Evolutionary conservation across 208 protist species (phyloP), one percentile per base, ranked within the genome.

Genomic region (Crithidia brevicula): DNA sequence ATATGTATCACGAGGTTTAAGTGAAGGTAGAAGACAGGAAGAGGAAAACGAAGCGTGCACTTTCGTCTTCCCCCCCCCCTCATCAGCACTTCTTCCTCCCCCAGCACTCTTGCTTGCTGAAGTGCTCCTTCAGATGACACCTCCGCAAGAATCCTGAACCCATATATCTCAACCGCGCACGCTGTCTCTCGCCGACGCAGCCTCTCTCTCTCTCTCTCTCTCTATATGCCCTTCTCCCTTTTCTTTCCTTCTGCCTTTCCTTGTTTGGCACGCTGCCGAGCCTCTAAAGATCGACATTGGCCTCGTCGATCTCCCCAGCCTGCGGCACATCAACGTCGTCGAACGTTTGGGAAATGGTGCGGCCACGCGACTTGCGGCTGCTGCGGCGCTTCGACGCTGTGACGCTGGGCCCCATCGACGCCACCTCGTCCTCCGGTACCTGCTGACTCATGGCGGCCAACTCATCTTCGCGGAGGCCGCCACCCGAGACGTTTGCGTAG

Each of bases 261-360:
- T 10, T 9, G 52, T 20, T 43, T 6, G 8, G 45, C 33, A 33
- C 4, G n/a, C n/a, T n/a, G n/a, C n/a, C n/a, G n/a, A n/a, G n/a
- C n/a, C n/a, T 40, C 52, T 80, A 83, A 42, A 83, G 49, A n/a
- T 83, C 51, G 4, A 80, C 63, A 34, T 79, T 70, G 6, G 22
- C 40, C 40, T 85, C 80, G 16, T 78, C 33, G 11, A 85, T 82
- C 38, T 85, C 75, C 30, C 66, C 80, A 11, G 65, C 80, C 52
- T 75, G 61, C 16, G 75, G 75, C 4, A 85, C 15, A 25, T 82
- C 80, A 4, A 85, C 57, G n/a, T 85, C 80, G 31, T 53, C 69
- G 68, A 85, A 85, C 13, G 70, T 67, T 57, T 82, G 68, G 7
- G 73, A 73, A 3, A 45, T 34, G 1, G 49, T 60, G 28, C 72